A percentile compares a stretch with the other conserved stretches of the same genome.
Evolutionary conservation across 495 filamentous ascomycete species (phyloP).

Genomic region (Hypoxylon trugodes): DNA sequence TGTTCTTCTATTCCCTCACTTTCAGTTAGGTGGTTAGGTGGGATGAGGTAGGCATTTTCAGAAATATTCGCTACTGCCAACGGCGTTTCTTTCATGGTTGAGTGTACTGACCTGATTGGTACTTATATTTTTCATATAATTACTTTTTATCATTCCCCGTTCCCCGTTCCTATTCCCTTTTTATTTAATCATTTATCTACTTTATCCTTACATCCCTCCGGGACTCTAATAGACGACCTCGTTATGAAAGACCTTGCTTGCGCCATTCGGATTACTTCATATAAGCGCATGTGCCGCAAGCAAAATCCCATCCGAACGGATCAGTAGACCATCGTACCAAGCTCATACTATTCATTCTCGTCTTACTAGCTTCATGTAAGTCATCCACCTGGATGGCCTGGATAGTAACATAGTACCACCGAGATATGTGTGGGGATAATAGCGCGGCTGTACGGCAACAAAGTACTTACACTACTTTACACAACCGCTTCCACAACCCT

Average conservation of each 20-base stretch:
- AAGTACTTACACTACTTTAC: conserved; percentile 11
- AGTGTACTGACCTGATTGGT: background rate
- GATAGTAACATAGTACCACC: conserved; percentile 41
- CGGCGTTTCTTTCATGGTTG: conserved; percentile 5
- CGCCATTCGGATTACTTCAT: conserved; percentile 26
- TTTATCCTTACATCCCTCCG: background rate
- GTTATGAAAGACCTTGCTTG: conserved; percentile 10
- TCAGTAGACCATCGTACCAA: conserved; percentile 42
- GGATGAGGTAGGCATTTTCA: too few relatives aligned
- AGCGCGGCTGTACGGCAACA: conserved; percentile 29
- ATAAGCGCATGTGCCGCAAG: conserved; percentile 37
- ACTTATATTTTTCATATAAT: background rate
- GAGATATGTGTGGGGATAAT: conserved; percentile 40
- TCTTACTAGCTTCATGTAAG: conserved; percentile 44
- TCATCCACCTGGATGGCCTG: conserved; percentile 36
- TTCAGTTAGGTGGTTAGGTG: background rate
- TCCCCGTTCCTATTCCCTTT: background rate
- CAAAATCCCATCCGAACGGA: conserved; percentile 29
- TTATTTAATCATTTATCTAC: background rate
- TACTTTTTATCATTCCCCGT: background rate
- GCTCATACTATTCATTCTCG: conserved; percentile 38
- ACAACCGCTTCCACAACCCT: too few relatives aligned
- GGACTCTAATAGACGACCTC: background rate
- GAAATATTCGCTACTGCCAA: too few relatives aligned
- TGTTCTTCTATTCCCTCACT: conserved; percentile 26